Conservation (phyloP, 352 stramenopile genomes). For the Blastocystis sp. region DNA sequence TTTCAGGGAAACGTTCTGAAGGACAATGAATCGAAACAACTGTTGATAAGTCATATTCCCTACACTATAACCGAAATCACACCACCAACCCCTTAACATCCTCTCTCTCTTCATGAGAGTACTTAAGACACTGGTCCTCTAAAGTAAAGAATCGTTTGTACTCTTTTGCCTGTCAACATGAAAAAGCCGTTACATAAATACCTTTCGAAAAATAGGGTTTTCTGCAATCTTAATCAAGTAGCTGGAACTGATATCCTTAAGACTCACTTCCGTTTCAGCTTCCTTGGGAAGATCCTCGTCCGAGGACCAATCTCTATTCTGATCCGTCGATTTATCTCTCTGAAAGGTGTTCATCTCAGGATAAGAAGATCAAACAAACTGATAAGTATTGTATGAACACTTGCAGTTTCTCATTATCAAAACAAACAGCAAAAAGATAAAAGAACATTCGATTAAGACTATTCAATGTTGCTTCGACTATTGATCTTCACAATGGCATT, state of each 20-base stretch:
- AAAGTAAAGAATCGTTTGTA: conserved; percentile 26
- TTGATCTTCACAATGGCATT: conserved; percentile 61
- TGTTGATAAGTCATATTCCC: neutral
- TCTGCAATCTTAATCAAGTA: conserved; percentile 45
- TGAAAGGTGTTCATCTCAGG: neutral
- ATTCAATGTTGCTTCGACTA: conserved; percentile 53
- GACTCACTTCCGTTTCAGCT: neutral
- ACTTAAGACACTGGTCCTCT: neutral
- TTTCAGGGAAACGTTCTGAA: neutral
- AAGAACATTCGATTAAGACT: neutral
- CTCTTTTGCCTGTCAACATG: neutral
- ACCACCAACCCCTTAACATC: neutral
- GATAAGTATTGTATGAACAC: neutral
- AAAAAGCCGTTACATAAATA: neutral
- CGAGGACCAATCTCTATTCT: neutral
- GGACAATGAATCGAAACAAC: neutral
- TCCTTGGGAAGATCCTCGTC: neutral
- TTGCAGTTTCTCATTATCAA: neutral
- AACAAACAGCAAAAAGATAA: neutral
- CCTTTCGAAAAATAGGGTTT: neutral
- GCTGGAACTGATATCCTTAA: neutral
- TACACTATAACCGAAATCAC: neutral
- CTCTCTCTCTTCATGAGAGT: neutral
- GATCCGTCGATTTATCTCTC: neutral
- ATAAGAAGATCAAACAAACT: neutral